Conservation (phyloP, 2,329 filamentous ascomycete species). For the Cryoendolithus antarcticus region DNA sequence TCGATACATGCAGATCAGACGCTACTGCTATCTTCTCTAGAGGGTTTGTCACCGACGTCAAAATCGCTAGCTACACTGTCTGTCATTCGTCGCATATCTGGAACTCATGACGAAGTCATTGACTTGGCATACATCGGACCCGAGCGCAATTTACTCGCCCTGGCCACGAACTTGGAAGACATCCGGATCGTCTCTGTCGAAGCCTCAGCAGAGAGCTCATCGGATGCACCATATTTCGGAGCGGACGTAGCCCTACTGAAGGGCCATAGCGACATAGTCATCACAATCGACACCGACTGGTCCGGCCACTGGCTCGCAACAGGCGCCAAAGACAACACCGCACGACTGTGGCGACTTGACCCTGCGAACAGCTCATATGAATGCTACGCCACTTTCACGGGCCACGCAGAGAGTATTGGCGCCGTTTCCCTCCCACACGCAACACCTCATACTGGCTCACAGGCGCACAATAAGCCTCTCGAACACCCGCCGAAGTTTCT, state of each 20-base stretch:
- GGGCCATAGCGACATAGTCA: constrained; percentile 91
- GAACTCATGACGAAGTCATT: constrained; percentile 95
- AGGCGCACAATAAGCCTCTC: constrained; percentile 60
- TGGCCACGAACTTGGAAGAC: constrained; percentile 92
- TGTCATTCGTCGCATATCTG: constrained; percentile 68
- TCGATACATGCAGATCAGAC: constrained; percentile 86
- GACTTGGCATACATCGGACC: constrained; percentile 78
- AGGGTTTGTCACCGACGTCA: constrained; percentile 24
- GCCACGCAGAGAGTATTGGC: constrained; percentile 86
- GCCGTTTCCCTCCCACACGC: constrained; percentile 72
- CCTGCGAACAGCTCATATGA: constrained; percentile 58
- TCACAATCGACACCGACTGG: constrained; percentile 89
- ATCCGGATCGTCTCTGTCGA: constrained; percentile 64
- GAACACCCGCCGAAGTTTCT: constrained; percentile 72
- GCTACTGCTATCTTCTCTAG: constrained; percentile 57
- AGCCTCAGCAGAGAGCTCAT: constrained; percentile 8
- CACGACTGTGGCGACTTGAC: constrained; percentile 80
- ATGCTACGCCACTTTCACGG: constrained; percentile 74
- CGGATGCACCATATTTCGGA: constrained; percentile 55
- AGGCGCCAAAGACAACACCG: constrained; percentile 92
- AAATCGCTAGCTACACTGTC: constrained; percentile 32
- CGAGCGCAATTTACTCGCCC: constrained; percentile 67
- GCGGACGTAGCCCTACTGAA: constrained; percentile 76
- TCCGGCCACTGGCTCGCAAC: constrained; percentile 95
- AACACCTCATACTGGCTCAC: constrained; percentile 53